A percentile compares a stretch with the other conserved stretches of the same genome.
phyloP scores from a whole-genome alignment of 73 alveolate genomes.

The Blepharisma stoltei region DNA sequence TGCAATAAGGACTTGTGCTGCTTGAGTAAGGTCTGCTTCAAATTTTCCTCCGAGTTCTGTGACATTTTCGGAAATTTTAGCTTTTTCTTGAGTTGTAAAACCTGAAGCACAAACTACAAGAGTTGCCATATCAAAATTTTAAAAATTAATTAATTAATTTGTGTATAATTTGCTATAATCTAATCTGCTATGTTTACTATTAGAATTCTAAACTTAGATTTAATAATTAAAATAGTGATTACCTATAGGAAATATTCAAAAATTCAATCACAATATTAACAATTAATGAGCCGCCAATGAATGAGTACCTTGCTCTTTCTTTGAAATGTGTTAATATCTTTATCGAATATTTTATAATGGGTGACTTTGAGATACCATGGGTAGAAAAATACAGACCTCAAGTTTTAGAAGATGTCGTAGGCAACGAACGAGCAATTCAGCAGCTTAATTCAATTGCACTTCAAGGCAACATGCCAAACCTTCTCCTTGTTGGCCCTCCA shows the following conservation, averaged over 20 bases:
- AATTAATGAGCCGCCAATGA: no score
- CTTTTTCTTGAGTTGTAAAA: constrained; percentile 20
- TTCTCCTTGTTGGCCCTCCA: constrained; percentile 99
- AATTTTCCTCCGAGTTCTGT: constrained; percentile 8
- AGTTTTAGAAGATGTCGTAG: constrained; percentile 89
- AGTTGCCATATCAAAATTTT: neutral
- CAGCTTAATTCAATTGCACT: constrained; percentile 88
- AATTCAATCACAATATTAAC: no score
- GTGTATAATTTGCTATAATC: no score
- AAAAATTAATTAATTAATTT: no score
- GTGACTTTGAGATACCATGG: constrained; percentile 76
- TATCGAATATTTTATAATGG: constrained; percentile 31
- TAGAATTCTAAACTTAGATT: no score
- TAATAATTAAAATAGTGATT: no score
- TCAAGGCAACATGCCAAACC: constrained; percentile 95
- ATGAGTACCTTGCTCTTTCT: no score
- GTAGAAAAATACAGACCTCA: constrained; percentile 93
- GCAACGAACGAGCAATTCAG: constrained; percentile 88
- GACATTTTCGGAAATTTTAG: neutral
- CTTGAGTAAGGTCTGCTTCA: neutral
- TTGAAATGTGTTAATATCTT: no score
- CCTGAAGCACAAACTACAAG: constrained; percentile 24
- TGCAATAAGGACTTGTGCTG: constrained; percentile 8
- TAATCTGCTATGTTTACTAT: no score
- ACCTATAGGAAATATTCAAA: no score